Conservation (phyloP, 139 green algal genomes). For the Chlorella sorokiniana region DNA sequence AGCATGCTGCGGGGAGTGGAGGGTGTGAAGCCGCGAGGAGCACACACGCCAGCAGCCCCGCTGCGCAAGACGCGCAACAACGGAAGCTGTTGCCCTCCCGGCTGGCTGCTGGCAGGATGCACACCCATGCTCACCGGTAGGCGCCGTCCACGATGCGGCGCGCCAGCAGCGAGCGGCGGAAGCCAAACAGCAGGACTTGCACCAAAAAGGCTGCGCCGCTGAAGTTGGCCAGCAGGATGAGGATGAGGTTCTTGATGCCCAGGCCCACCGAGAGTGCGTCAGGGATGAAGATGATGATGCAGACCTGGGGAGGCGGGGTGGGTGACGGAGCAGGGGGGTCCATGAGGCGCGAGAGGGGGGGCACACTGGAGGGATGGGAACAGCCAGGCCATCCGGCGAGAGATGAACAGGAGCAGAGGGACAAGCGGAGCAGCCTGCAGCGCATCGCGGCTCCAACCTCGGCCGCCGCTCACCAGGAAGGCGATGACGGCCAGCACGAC, state of each 20-base stretch:
- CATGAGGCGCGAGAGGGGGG: too few species aligned
- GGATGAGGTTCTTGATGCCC: constrained; percentile 48
- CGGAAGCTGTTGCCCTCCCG: too few species aligned
- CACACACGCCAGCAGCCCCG: neutral
- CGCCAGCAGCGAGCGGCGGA: constrained; percentile 19
- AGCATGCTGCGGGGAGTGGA: constrained; percentile 27
- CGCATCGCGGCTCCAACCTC: neutral
- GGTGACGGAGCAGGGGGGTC: too few species aligned
- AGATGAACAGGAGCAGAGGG: neutral
- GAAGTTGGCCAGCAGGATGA: constrained; percentile 57
- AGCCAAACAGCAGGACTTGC: constrained; percentile 41
- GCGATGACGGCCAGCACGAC: constrained; percentile 18
- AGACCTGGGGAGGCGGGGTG: constrained; percentile 29
- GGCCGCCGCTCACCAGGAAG: constrained; percentile 29
- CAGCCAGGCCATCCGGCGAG: too few species aligned
- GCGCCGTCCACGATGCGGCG: constrained; percentile 45
- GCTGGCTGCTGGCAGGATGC: neutral
- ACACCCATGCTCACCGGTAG: neutral
- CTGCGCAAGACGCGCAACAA: neutral
- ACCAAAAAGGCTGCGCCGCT: constrained; percentile 13
- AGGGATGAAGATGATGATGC: constrained; percentile 44
- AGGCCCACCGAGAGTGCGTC: constrained; percentile 18
- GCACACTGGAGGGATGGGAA: too few species aligned
- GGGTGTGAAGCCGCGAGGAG: too few species aligned
- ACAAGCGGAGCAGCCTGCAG: neutral